phyloP scores from a whole-genome alignment of 1,284 basidiomycete genomes.

The Coniferiporia sulphurascens region DNA sequence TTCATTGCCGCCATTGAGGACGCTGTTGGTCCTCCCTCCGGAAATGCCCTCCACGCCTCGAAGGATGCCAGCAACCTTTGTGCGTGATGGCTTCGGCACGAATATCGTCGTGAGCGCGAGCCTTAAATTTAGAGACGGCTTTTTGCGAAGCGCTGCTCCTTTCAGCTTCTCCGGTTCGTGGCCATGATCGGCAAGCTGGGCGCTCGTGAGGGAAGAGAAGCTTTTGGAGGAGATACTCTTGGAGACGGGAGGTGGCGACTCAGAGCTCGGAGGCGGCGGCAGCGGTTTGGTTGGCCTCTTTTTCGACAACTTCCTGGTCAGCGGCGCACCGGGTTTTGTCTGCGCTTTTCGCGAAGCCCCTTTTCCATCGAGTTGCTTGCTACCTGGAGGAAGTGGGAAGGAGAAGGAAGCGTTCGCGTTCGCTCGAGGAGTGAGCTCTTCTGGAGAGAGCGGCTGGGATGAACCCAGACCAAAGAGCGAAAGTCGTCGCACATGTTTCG shows the following conservation, averaged over 20 bases:
- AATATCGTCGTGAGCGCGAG: slow-evolving; percentile 17
- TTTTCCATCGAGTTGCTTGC: slow-evolving; percentile 1
- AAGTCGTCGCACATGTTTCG: slow-evolving; percentile 10
- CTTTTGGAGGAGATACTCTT: not conserved
- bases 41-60: slow-evolving; percentile 7
- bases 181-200: not conserved
- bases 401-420: slow-evolving; percentile 3
- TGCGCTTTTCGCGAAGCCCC: not conserved
- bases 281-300: slow-evolving; percentile 2
- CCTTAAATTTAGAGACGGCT: slow-evolving; percentile 12
- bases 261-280: not conserved
- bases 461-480: slow-evolving; percentile 15
- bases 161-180: not conserved
- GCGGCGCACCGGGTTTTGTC: not conserved
- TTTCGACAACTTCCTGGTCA: slow-evolving; percentile 12
- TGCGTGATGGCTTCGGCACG: slow-evolving; percentile 12
- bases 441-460: slow-evolving; percentile 1
- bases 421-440: slow-evolving; percentile 8
- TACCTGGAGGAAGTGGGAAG: not conserved
- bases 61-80: slow-evolving; percentile 12
- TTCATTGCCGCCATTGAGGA: not conserved
- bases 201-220: slow-evolving; percentile 1
- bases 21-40: not conserved
- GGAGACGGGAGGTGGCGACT: not conserved
- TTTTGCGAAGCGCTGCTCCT: not conserved